phyloP scores from a whole-genome alignment of 306 rosid species.

The Begonia loranthoides region DNA sequence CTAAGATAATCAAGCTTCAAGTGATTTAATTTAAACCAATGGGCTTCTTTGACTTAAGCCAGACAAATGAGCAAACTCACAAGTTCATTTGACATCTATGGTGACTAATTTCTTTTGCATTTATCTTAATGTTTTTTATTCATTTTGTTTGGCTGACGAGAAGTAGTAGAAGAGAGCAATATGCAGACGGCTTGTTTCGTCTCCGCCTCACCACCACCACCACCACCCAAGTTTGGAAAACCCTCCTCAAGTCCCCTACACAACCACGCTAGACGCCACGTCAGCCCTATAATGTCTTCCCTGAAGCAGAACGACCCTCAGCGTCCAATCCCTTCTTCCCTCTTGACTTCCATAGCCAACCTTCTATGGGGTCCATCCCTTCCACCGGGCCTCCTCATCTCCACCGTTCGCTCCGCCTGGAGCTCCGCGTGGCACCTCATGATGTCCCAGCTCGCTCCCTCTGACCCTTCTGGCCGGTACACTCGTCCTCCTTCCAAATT shows the following conservation, averaged over 20 bases:
- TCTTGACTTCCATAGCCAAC: slow-evolving; percentile 40
- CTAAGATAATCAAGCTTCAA: too few relatives aligned
- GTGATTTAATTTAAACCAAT: too few relatives aligned
- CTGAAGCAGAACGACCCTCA: slow-evolving; percentile 22
- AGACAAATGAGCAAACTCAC: too few relatives aligned
- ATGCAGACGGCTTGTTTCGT: background rate
- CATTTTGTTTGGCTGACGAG: background rate
- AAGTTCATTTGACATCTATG: too few relatives aligned
- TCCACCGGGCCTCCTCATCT: slow-evolving; percentile 65
- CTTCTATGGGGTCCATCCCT: slow-evolving; percentile 86
- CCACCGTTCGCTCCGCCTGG: slow-evolving; percentile 81
- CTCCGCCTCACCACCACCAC: slow-evolving; percentile 7
- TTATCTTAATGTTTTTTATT: too few relatives aligned
- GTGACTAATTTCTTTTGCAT: too few relatives aligned
- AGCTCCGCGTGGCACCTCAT: slow-evolving; percentile 69
- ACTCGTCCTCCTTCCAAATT: slow-evolving; percentile 62
- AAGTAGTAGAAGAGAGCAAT: background rate
- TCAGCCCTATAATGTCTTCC: slow-evolving; percentile 24
- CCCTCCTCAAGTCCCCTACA: slow-evolving; percentile 7
- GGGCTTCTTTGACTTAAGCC: too few relatives aligned
- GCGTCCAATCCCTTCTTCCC: slow-evolving; percentile 22
- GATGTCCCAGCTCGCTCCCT: slow-evolving; percentile 95
- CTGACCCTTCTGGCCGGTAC: slow-evolving; percentile 62
- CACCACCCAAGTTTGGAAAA: background rate
- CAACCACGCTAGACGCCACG: slow-evolving; percentile 6